Percentiles rank a stretch among this genome's conserved stretches.
These are phyloP conservation scores for Blastobotrys serpentis DNA, from an alignment of 1,139 yeast species.

Conservation along the genomic window DNA sequence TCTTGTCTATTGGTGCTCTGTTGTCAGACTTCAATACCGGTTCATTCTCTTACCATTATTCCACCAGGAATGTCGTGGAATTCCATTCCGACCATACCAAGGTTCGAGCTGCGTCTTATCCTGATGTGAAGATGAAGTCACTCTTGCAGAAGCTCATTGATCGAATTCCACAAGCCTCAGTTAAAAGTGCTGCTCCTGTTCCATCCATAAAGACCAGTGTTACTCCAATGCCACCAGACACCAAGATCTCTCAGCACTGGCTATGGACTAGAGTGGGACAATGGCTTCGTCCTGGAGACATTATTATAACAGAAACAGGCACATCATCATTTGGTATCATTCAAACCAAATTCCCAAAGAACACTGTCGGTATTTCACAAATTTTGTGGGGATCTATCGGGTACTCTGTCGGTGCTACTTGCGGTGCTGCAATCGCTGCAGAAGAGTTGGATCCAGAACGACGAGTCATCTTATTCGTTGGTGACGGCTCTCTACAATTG, in stretches of 20 bases:
- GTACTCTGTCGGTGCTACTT: conserved; percentile 78
- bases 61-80: conserved; percentile 77
- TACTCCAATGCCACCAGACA: conserved; percentile 35
- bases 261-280: conserved; percentile 74
- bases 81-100: conserved; percentile 87
- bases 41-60: conserved; percentile 78
- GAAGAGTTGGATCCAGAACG: conserved; percentile 65
- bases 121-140: conserved; percentile 75
- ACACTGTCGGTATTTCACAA: conserved; percentile 77
- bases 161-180: conserved; percentile 19
- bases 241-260: conserved; percentile 68
- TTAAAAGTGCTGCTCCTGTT: conserved; percentile 24
- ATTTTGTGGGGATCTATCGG: conserved; percentile 93
- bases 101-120: conserved; percentile 72
- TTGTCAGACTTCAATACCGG: conserved; percentile 89
- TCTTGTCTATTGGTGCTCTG: conserved; percentile 76
- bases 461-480: conserved; percentile 79
- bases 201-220: conserved; percentile 26
- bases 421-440: conserved; percentile 85
- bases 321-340: conserved; percentile 87
- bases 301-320: conserved; percentile 83
- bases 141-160: conserved; percentile 51
- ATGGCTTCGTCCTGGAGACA: conserved; percentile 78
- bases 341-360: conserved; percentile 72
- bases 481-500: conserved; percentile 88